Evolutionary conservation across 352 stramenopile genomes (phyloP), one percentile per base, ranked within the genome.

Genomic region (Peronospora farinosa): DNA sequence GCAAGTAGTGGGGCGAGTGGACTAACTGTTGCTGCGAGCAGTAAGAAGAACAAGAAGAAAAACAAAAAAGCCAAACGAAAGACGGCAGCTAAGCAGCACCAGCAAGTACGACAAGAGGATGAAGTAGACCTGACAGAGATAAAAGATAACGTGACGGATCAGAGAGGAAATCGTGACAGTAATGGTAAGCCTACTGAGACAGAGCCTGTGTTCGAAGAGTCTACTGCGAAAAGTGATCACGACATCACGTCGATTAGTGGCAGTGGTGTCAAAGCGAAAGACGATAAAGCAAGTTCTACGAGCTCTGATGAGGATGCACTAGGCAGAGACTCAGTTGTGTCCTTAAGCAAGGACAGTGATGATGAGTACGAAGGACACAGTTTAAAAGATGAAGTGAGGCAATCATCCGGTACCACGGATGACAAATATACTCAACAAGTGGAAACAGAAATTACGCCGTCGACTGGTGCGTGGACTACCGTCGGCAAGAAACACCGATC

Each of bases 21-120:
- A 32, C 27, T 41, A 27, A 12, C 8, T 13, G 56, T 25, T 23
- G 33, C 35, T 17, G 19, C 37, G 1, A 65, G 32, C 23, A 49
- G 35, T 28, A 86, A 82, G 42, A 82, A 74, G 47, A 64, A 15
- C 52, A 90, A 85, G 60, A 91, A 87, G 64, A 86, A 86, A 54
- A 75, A 72, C 37, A 85, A 88, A 50, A 87, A 84, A 15, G 60
- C 61, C 0, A 90, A 90, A 60, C 74, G 76, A 15, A 84, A 81
- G 44, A 57, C 63, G 0, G 54, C 57, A 38, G 51, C 47, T 17
- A 60, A 72, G 30, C 62, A 65, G 16, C 67, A 73, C 11, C 54
- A 70, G 49, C 31, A 47, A 40, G 37, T 42, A 28, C 49, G 57
- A n/a, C 35, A 37, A 55, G 63, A 55, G 16, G 6, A 19, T 2